Conservation (phyloP, 169 alveolate genomes). For the Eimeria maxima region DNA sequence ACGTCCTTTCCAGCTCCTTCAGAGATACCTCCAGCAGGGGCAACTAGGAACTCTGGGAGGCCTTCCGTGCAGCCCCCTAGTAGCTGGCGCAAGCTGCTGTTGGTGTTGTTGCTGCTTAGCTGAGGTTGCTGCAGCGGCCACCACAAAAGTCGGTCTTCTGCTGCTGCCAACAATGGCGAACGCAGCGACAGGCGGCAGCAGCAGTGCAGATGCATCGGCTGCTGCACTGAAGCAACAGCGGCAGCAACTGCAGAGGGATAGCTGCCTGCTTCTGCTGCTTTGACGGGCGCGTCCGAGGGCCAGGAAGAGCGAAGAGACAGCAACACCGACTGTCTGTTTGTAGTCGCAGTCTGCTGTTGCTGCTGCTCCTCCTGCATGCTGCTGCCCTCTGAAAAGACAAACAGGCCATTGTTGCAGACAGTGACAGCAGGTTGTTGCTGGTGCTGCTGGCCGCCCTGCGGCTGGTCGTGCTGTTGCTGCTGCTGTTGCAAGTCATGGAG, state of each 20-base stretch:
- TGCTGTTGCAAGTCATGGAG: background rate
- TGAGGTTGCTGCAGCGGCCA: constrained; percentile 68
- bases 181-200: constrained; percentile 60
- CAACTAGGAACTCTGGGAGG: background rate
- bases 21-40: constrained; percentile 31
- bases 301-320: constrained; percentile 45
- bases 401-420: constrained; percentile 38
- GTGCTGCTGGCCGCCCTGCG: background rate
- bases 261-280: constrained; percentile 41
- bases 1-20: constrained; percentile 32
- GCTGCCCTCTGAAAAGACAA: constrained; percentile 50
- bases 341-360: constrained; percentile 34
- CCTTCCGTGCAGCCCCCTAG: constrained; percentile 60
- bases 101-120: constrained; percentile 38
- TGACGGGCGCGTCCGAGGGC: background rate
- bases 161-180: constrained; percentile 63
- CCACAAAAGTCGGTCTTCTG: constrained; percentile 44
- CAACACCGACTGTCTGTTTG: constrained; percentile 48
- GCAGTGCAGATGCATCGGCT: constrained; percentile 62
- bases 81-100: constrained; percentile 38
- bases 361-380: constrained; percentile 54
- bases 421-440: constrained; percentile 36
- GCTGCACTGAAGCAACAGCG: constrained; percentile 43
- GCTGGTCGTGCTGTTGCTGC: background rate
- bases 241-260: constrained; percentile 38